A percentile compares a stretch with the other conserved stretches of the same genome.
These are phyloP conservation scores for Senna tora DNA, from an alignment of 306 rosid genomes.

Conservation along the genomic window DNA sequence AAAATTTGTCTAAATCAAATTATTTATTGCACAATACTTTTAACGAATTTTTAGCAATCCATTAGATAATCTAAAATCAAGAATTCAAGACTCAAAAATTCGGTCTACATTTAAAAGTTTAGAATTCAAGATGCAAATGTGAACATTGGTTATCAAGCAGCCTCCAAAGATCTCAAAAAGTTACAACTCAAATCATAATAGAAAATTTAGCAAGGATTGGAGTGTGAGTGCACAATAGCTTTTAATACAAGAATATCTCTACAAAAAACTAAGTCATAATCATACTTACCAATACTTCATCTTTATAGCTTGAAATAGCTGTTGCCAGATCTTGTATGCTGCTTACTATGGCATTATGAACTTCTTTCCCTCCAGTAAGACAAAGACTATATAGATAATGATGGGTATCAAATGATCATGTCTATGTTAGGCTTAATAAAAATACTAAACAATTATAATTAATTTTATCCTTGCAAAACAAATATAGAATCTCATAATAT, in stretches of 20 bases:
- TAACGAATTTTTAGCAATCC: not conserved
- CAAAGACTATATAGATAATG: conserved; percentile 63
- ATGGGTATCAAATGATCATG: conserved; percentile 10
- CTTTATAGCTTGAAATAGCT: conserved; percentile 75
- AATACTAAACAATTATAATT: conserved; percentile 15
- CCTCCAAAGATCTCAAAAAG: conserved; percentile 27
- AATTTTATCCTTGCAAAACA: not conserved
- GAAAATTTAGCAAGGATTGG: not conserved
- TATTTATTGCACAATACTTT: not conserved
- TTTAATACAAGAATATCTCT: conserved; percentile 7
- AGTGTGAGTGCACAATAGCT: not conserved
- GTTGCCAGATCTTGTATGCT: conserved; percentile 95
- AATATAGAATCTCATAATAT: conserved; percentile 8
- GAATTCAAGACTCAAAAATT: not conserved
- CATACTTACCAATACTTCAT: conserved; percentile 90
- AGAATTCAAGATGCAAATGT: conserved; percentile 18
- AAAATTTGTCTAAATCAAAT: not conserved
- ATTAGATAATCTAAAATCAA: not conserved
- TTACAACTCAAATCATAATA: conserved; percentile 17
- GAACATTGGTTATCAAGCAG: conserved; percentile 30
- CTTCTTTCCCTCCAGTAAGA: conserved; percentile 91
- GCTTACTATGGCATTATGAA: conserved; percentile 91
- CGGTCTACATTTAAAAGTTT: conserved; percentile 20
- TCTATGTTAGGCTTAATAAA: conserved; percentile 5
- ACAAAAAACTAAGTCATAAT: conserved; percentile 3